phyloP scores from a whole-genome alignment of 129 eudicot genomes.

The Sambucus nigra region DNA sequence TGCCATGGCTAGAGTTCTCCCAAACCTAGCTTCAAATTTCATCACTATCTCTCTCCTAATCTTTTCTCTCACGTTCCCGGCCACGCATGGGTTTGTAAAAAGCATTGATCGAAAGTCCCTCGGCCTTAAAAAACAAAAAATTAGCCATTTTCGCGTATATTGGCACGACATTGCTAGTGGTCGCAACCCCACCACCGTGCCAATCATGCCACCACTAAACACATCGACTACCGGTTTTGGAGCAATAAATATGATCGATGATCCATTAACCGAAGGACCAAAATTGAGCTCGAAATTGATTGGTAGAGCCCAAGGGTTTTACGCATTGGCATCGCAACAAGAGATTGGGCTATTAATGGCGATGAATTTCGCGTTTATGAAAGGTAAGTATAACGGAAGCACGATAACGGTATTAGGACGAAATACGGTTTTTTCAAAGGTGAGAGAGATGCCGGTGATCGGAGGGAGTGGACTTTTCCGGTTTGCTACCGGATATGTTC shows the following conservation, averaged over 20 bases:
- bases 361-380: constrained; percentile 20
- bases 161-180: constrained; percentile 26
- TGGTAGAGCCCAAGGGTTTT: constrained; percentile 25
- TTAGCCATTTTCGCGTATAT: constrained; percentile 12
- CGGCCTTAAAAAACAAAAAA: constrained; percentile 2
- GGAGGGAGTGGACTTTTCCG: constrained; percentile 27
- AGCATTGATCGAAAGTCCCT: background rate
- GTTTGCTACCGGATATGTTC: constrained; percentile 21
- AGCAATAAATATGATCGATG: constrained; percentile 13
- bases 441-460: constrained; percentile 22
- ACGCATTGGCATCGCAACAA: constrained; percentile 12
- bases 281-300: constrained; percentile 10
- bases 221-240: constrained; percentile 12
- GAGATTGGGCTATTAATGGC: constrained; percentile 16
- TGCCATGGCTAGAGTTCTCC: background rate
- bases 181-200: constrained; percentile 4
- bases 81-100: background rate
- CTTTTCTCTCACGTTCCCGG: background rate
- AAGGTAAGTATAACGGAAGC: constrained; percentile 28
- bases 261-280: constrained; percentile 17
- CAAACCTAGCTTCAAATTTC: background rate
- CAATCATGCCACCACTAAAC: background rate
- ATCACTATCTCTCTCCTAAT: background rate
- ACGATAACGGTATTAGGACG: constrained; percentile 18
- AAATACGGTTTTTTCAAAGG: constrained; percentile 8